Percentiles rank a stretch among this genome's conserved stretches.
Conservation (phyloP, 2,329 filamentous ascomycete species). For the Coleophoma cylindrospora region DNA sequence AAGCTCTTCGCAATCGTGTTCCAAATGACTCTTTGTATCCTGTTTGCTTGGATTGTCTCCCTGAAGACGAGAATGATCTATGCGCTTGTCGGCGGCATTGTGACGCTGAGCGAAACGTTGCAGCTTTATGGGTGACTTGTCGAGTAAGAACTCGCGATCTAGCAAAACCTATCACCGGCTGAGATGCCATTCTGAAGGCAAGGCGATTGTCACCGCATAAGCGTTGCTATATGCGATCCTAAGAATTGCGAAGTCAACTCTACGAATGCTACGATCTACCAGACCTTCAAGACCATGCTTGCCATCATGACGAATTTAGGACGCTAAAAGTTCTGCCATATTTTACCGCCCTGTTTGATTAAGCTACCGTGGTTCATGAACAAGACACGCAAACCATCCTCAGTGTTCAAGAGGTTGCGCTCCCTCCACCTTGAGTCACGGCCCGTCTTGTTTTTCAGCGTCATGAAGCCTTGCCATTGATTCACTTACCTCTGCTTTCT, state of each 20-base stretch:
- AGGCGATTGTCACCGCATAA: neutral
- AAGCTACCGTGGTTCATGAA: neutral
- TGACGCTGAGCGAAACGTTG: constrained; percentile 5
- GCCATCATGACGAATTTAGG: neutral
- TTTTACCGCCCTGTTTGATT: neutral
- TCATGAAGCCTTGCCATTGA: neutral
- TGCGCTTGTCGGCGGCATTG: constrained; percentile 8
- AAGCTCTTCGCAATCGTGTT: constrained; percentile 47
- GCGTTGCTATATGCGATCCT: neutral
- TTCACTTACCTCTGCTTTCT: too few species aligned
- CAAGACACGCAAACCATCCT: neutral
- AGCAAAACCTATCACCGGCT: constrained; percentile 7
- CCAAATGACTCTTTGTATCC: constrained; percentile 26
- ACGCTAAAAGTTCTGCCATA: neutral
- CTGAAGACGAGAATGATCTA: constrained; percentile 22
- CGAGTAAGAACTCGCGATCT: constrained; percentile 4
- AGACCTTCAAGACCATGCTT: neutral
- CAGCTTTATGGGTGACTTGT: constrained; percentile 4
- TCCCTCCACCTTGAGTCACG: neutral
- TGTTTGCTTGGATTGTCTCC: constrained; percentile 13
- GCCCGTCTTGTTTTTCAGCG: neutral
- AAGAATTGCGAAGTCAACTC: too few species aligned
- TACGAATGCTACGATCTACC: too few species aligned
- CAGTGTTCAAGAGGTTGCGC: too few species aligned
- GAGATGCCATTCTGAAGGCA: constrained; percentile 7